Evolutionary conservation across 2,329 filamentous ascomycete genomes (phyloP), one percentile per base, ranked within the genome.

Genomic region (Phyllosticta citribraziliensis): DNA sequence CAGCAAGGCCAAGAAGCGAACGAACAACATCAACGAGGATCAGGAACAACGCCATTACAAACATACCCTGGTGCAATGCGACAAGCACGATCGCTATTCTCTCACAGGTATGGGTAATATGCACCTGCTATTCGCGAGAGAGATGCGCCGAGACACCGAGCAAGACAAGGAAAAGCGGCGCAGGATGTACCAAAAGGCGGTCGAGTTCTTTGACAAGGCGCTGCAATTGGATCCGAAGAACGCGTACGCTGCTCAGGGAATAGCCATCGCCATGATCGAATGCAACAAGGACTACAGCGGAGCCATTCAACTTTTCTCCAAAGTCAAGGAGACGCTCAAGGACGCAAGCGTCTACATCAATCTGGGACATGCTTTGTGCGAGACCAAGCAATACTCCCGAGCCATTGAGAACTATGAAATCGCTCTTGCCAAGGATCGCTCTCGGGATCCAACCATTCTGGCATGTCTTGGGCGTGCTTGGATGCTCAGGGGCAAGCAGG

Each of bases 131-230:
- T 86, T 90, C 64, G 94, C 94, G 10, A 86, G 94, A 67, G 95
- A 99, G 73, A 97, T 97, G 91, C 88, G 90, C 30, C 86, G 92
- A 57, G 89, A 94, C 64, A 89, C 89, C 0, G 94, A 97, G 9
- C 82, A 86, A 63, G 93, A 99, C 63, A 96, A 90, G 75, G 88
- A 96, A 68, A 96, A 95, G 78, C 87, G 92, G 58, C 88, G 87
- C 62, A 89, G 88, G 67, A 88, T 86, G 64, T 99, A 97, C 71
- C 85, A 87, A 71, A 91, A 93, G 66, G 92, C 94, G 0, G 92
- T 97, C 11, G 95, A 99, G 72, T 99, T 99, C 75, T 99, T 97
- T 68, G 94, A 97, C 72, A 99, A 99, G 76, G 93, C 93, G 4
- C 79, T 99, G 22, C 91, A 95, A 65, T 79, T 99, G n/a, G 94